Conservation (phyloP, 148 eudicot genomes). For the Oxyria digyna region DNA sequence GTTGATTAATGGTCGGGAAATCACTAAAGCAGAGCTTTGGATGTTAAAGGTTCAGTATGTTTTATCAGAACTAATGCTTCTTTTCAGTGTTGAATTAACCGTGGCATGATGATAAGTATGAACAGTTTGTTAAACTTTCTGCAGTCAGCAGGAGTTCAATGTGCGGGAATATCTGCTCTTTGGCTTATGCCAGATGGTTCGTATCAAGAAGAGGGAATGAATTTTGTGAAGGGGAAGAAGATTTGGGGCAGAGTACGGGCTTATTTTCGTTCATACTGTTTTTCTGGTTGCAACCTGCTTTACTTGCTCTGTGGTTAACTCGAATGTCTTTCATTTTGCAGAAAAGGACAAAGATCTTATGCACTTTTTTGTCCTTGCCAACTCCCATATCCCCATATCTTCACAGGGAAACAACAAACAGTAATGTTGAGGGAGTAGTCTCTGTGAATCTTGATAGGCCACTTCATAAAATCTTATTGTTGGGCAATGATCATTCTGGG, state of each 20-base stretch:
- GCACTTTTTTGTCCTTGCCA: conserved; percentile 59
- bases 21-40: conserved; percentile 46
- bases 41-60: conserved; percentile 40
- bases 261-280: conserved; percentile 1
- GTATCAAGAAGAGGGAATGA: conserved; percentile 56
- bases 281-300: not conserved
- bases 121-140: conserved; percentile 15
- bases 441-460: conserved; percentile 14
- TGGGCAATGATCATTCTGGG: conserved; percentile 71
- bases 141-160: conserved; percentile 53
- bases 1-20: conserved; percentile 43
- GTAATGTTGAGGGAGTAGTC: conserved; percentile 10
- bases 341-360: conserved; percentile 42
- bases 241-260: conserved; percentile 55
- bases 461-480: conserved; percentile 43
- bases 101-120: not conserved
- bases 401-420: conserved; percentile 16
- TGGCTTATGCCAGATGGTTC: conserved; percentile 64
- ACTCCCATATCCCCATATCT: conserved; percentile 26
- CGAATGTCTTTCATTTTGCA: conserved; percentile 19
- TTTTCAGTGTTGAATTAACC: not conserved
- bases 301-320: not conserved
- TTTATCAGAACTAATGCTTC: not conserved
- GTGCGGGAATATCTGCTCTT: conserved; percentile 43
- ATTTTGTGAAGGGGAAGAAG: conserved; percentile 26